These are phyloP conservation scores for Ogataea ganodermae DNA, from an alignment of 805 yeast genomes.

Conservation along the genomic window DNA sequence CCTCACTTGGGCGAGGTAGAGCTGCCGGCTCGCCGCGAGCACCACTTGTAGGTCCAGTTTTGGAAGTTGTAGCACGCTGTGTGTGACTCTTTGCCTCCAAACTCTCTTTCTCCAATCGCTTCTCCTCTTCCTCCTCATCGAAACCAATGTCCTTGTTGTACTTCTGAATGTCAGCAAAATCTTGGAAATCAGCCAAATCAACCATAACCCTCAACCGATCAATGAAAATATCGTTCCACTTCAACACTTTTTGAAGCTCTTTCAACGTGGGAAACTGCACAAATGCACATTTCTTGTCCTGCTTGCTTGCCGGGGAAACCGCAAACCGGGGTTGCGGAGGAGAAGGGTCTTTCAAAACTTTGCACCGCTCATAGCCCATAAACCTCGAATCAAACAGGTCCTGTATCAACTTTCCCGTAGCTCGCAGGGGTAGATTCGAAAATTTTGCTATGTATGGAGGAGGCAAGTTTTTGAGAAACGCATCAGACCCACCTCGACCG, in stretches of 20 bases:
- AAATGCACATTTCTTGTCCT: constrained; percentile 60
- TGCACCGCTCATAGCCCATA: constrained; percentile 57
- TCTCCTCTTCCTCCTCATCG: constrained; percentile 31
- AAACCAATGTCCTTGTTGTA: constrained; percentile 31
- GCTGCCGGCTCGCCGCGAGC: too few species aligned
- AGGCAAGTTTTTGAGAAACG: constrained; percentile 18
- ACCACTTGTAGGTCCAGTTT: neutral
- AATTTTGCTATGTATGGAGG: constrained; percentile 72
- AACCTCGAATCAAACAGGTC: constrained; percentile 67
- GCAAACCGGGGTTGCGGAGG: constrained; percentile 39
- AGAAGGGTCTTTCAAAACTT: constrained; percentile 46
- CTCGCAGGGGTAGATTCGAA: constrained; percentile 56
- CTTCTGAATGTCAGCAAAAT: constrained; percentile 38
- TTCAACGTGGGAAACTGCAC: constrained; percentile 54
- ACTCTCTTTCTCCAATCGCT: constrained; percentile 16
- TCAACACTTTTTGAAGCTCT: constrained; percentile 58
- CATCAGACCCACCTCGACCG: constrained; percentile 18
- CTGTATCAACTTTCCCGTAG: constrained; percentile 51
- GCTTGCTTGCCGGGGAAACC: constrained; percentile 41
- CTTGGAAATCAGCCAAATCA: constrained; percentile 40
- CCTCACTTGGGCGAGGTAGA: neutral
- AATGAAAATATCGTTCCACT: constrained; percentile 57
- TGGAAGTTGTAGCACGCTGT: neutral
- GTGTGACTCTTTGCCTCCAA: constrained; percentile 3
- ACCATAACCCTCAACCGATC: constrained; percentile 39